phyloP scores from a whole-genome alignment of 106 monocot genomes.

The Phalaenopsis aphrodite region DNA sequence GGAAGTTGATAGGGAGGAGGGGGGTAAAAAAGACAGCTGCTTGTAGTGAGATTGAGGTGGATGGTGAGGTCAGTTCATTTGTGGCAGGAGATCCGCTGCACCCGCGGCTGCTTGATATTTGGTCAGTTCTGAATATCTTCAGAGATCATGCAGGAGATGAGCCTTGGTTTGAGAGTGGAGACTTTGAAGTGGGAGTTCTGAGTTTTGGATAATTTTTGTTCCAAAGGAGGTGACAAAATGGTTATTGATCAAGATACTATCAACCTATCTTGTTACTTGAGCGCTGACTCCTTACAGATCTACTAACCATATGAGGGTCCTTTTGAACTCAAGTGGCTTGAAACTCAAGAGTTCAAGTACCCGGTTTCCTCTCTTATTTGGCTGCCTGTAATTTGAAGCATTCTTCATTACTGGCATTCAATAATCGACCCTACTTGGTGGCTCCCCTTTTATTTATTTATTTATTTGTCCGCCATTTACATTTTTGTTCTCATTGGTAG shows the following conservation, averaged over 20 bases:
- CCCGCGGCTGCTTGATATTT: conserved; percentile 26
- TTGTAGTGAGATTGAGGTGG: conserved; percentile 37
- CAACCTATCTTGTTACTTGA: not conserved
- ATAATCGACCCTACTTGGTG: not conserved
- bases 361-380: not conserved
- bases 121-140: conserved; percentile 27
- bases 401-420: not conserved
- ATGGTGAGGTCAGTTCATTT: conserved; percentile 43
- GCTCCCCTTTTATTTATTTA: not conserved
- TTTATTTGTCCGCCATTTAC: not conserved
- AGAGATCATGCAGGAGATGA: conserved; percentile 15
- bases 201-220: not conserved
- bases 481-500: not conserved
- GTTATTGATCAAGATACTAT: not conserved
- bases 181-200: conserved; percentile 1
- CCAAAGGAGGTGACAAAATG: not conserved
- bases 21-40: conserved; percentile 49
- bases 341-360: not conserved
- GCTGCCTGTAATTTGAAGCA: not conserved
- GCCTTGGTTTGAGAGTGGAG: not conserved
- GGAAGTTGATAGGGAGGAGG: conserved; percentile 41
- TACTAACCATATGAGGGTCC: not conserved
- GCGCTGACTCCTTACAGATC: not conserved
- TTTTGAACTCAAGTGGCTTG: not conserved
- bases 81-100: conserved; percentile 51